Percentiles rank a stretch among this genome's conserved stretches.
phyloP scores from a whole-genome alignment of 2,329 filamentous ascomycete genomes.

The Penicillium sp. region DNA sequence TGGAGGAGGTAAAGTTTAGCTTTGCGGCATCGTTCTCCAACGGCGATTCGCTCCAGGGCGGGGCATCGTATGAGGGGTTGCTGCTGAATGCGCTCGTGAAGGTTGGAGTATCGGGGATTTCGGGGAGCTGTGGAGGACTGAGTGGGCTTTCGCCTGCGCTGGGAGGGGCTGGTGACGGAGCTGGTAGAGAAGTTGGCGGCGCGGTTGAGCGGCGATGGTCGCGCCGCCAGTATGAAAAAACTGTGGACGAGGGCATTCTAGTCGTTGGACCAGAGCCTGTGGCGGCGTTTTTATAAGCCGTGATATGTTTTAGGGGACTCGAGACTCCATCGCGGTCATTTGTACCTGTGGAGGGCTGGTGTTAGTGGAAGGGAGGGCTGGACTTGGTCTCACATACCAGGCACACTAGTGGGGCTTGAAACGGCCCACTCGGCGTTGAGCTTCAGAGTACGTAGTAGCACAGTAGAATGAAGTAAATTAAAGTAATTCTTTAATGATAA shows the following conservation, averaged over 20 bases:
- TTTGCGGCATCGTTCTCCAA: slow-evolving; percentile 28
- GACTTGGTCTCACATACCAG: slow-evolving; percentile 21
- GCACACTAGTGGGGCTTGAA: slow-evolving; percentile 18
- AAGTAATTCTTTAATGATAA: background rate
- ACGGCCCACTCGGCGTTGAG: slow-evolving; percentile 10
- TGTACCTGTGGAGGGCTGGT: slow-evolving; percentile 12
- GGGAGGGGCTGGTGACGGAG: slow-evolving; percentile 22
- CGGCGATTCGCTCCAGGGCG: slow-evolving; percentile 23
- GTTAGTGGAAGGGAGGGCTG: slow-evolving; percentile 14
- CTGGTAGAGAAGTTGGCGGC: slow-evolving; percentile 27
- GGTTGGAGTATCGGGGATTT: slow-evolving; percentile 30
- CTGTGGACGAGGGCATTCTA: slow-evolving; percentile 39
- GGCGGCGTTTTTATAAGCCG: slow-evolving; percentile 14
- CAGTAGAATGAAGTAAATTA: background rate
- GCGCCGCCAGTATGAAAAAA: slow-evolving; percentile 44
- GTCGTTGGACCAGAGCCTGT: slow-evolving; percentile 11
- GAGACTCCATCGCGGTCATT: slow-evolving; percentile 19
- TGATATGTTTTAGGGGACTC: slow-evolving; percentile 9
- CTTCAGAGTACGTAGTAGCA: background rate
- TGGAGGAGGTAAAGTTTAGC: slow-evolving; percentile 22
- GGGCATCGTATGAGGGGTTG: slow-evolving; percentile 20
- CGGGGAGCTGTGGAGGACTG: slow-evolving; percentile 35
- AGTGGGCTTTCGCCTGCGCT: slow-evolving; percentile 18
- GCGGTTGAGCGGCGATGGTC: slow-evolving; percentile 39
- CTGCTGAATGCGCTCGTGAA: slow-evolving; percentile 31